Conservation (phyloP, 148 eudicot species). For the Amaranthus palmeri region DNA sequence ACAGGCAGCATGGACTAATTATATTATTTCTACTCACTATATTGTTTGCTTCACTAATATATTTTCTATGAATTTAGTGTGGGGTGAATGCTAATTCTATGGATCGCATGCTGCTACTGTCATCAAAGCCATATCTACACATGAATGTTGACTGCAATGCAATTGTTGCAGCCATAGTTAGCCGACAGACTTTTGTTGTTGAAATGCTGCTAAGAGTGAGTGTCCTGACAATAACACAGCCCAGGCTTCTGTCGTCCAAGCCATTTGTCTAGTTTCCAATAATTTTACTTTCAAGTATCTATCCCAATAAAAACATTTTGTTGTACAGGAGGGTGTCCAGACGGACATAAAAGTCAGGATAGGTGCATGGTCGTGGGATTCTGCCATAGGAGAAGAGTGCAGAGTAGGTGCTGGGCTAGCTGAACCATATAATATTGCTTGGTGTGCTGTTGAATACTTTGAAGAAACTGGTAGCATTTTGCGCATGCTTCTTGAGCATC, state of each 20-base stretch:
- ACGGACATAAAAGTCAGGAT: constrained; percentile 47
- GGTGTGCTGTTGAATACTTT: constrained; percentile 78
- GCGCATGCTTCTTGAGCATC: constrained; percentile 41
- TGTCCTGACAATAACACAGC: neutral
- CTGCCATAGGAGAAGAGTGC: constrained; percentile 54
- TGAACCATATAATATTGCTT: constrained; percentile 48
- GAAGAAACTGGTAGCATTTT: constrained; percentile 55
- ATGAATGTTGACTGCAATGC: constrained; percentile 60
- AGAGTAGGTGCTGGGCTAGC: constrained; percentile 72
- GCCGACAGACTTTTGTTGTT: constrained; percentile 50
- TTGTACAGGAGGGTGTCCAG: constrained; percentile 38
- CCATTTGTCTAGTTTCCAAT: neutral
- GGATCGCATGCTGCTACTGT: constrained; percentile 50
- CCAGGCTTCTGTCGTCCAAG: neutral
- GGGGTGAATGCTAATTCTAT: constrained; percentile 61
- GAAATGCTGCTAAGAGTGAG: constrained; percentile 46
- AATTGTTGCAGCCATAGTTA: constrained; percentile 57
- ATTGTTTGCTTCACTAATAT: neutral
- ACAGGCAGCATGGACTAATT: neutral
- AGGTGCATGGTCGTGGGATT: constrained; percentile 78
- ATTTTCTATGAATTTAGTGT: constrained; percentile 30
- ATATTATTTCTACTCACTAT: neutral
- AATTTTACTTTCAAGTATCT: neutral
- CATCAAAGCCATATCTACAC: constrained; percentile 59
- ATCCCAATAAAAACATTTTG: neutral